Percentiles rank a stretch among this genome's conserved stretches.
Evolutionary conservation across 2,329 filamentous ascomycete genomes (phyloP).

Genomic region (Penicillium sp.): DNA sequence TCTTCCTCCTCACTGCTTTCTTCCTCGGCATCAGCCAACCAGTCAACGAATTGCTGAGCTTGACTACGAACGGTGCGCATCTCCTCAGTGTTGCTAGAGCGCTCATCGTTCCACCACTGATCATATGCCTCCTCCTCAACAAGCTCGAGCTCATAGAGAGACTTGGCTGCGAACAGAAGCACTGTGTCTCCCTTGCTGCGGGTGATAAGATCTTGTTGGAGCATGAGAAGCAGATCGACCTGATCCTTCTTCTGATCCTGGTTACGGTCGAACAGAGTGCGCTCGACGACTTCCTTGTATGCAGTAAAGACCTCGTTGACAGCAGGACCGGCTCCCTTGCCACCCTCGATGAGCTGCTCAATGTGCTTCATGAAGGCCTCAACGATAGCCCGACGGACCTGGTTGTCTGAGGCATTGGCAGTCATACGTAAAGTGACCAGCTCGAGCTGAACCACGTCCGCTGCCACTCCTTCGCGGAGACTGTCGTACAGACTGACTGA

Average conservation of each 20-base stretch:
- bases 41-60: slow-evolving; percentile 78
- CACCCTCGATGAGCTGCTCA: slow-evolving; percentile 64
- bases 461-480: slow-evolving; percentile 68
- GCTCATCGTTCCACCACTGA: slow-evolving; percentile 81
- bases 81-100: slow-evolving; percentile 66
- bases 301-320: slow-evolving; percentile 64
- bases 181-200: slow-evolving; percentile 65
- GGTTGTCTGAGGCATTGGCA: slow-evolving; percentile 84
- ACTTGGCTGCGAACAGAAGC: slow-evolving; percentile 76
- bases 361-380: slow-evolving; percentile 82
- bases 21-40: slow-evolving; percentile 75
- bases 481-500: slow-evolving; percentile 85
- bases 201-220: slow-evolving; percentile 77
- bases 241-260: slow-evolving; percentile 65
- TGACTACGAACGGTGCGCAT: slow-evolving; percentile 72
- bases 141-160: slow-evolving; percentile 80
- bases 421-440: slow-evolving; percentile 91
- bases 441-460: slow-evolving; percentile 88
- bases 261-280: slow-evolving; percentile 60
- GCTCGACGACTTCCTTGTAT: slow-evolving; percentile 63
- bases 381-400: slow-evolving; percentile 84
- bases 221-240: slow-evolving; percentile 76
- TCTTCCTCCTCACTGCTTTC: slow-evolving; percentile 64
- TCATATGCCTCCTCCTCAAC: slow-evolving; percentile 87
- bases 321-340: slow-evolving; percentile 64